phyloP scores from a whole-genome alignment of 2,329 filamentous ascomycete species.

The Penicillium carneum region DNA sequence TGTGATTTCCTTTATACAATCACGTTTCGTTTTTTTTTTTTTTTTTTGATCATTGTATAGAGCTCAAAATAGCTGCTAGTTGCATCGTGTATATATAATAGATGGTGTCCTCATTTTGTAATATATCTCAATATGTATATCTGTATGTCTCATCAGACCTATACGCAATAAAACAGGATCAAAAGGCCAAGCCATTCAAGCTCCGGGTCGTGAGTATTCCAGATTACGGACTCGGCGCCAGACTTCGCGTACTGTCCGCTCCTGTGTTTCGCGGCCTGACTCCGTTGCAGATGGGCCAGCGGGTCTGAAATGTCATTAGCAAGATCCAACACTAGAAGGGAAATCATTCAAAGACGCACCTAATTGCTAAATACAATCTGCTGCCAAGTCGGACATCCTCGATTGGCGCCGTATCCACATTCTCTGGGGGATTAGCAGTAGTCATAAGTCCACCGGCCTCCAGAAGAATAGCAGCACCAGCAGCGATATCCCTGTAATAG shows the following conservation, averaged over 20 bases:
- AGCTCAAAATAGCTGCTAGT: slow-evolving; percentile 36
- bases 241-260: slow-evolving; percentile 73
- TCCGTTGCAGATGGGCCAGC: slow-evolving; percentile 68
- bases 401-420: slow-evolving; percentile 64
- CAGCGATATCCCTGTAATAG: slow-evolving; percentile 69
- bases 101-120: slow-evolving; percentile 24
- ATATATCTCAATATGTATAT: slow-evolving; percentile 15
- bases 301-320: slow-evolving; percentile 56
- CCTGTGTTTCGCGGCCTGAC: slow-evolving; percentile 71
- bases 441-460: slow-evolving; percentile 79
- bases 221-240: slow-evolving; percentile 73
- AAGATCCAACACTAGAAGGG: not conserved
- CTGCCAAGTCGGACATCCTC: slow-evolving; percentile 69
- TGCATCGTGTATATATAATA: slow-evolving; percentile 32
- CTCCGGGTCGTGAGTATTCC: slow-evolving; percentile 72
- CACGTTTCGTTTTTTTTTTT: slow-evolving; percentile 13
- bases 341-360: slow-evolving; percentile 51
- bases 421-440: slow-evolving; percentile 72
- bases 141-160: not conserved
- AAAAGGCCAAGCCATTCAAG: slow-evolving; percentile 40
- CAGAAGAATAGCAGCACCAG: slow-evolving; percentile 73
- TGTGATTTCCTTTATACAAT: slow-evolving; percentile 30
- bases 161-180: slow-evolving; percentile 8
- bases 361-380: slow-evolving; percentile 73
- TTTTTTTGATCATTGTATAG: slow-evolving; percentile 32